Conservation (phyloP, 495 filamentous ascomycete genomes). For the Hypoxylon crocopeplum region DNA sequence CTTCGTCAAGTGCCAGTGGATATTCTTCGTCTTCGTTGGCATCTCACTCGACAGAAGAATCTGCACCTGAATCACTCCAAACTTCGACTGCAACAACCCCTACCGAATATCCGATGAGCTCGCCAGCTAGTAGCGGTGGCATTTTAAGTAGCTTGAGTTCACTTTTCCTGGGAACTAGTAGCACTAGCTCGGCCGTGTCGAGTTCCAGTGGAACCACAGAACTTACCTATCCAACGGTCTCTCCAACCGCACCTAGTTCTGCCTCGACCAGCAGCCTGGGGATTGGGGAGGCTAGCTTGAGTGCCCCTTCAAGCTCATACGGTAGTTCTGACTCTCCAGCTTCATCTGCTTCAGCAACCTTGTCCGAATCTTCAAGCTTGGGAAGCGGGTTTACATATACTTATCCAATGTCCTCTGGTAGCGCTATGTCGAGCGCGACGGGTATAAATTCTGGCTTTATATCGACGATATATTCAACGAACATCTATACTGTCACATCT, state of each 20-base stretch:
- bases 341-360: conserved; percentile 9
- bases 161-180: conserved; percentile 30
- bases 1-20: conserved; percentile 3
- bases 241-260: conserved; percentile 9
- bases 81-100: not conserved
- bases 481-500: conserved; percentile 62
- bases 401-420: conserved; percentile 22
- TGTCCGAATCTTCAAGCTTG: conserved; percentile 12
- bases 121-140: conserved; percentile 27
- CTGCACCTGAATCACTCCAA: not conserved
- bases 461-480: conserved; percentile 65
- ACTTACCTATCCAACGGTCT: not conserved
- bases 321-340: conserved; percentile 8
- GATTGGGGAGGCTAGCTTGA: conserved; percentile 1
- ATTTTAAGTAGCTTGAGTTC: conserved; percentile 40
- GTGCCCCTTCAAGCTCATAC: conserved; percentile 6
- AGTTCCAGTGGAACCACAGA: not conserved
- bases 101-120: conserved; percentile 23
- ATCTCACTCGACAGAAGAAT: conserved; percentile 1
- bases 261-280: not conserved
- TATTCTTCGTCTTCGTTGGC: not conserved
- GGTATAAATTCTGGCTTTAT: conserved; percentile 42
- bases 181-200: conserved; percentile 2
- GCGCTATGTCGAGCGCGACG: conserved; percentile 2
- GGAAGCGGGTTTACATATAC: conserved; percentile 2